phyloP scores from a whole-genome alignment of 1,284 basidiomycete species.

The Ceratobasidium sp. region DNA sequence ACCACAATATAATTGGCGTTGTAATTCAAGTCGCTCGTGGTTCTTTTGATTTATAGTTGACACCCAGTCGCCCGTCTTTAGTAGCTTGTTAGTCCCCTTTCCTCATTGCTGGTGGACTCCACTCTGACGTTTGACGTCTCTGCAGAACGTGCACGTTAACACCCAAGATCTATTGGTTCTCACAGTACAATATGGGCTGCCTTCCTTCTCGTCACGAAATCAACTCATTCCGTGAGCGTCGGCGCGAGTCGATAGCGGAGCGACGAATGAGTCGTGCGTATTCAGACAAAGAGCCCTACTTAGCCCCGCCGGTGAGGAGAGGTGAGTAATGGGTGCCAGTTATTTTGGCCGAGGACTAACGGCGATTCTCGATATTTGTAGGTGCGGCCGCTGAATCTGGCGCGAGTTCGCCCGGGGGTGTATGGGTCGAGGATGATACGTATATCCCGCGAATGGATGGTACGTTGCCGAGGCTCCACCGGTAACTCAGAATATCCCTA shows the following conservation, averaged over 20 bases:
- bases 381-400: conserved; percentile 9
- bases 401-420: conserved; percentile 17
- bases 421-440: conserved; percentile 29
- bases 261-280: conserved; percentile 18
- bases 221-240: conserved; percentile 3
- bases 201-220: conserved; percentile 39
- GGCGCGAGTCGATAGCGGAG: conserved; percentile 33
- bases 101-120: too few relatives aligned
- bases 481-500: not conserved
- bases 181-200: conserved; percentile 20
- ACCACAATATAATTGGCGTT: not conserved
- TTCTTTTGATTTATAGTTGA: not conserved
- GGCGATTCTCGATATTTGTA: not conserved
- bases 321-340: conserved; percentile 2
- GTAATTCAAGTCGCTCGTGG: not conserved
- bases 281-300: conserved; percentile 23
- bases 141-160: too few relatives aligned
- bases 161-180: too few relatives aligned
- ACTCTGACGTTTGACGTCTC: too few relatives aligned
- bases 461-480: conserved; percentile 26
- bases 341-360: not conserved
- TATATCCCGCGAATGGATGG: conserved; percentile 29
- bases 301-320: conserved; percentile 6
- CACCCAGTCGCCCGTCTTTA: not conserved
- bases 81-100: too few relatives aligned